Conservation (phyloP, 1,284 basidiomycete genomes). For the Moesziomyces globuligerus region DNA sequence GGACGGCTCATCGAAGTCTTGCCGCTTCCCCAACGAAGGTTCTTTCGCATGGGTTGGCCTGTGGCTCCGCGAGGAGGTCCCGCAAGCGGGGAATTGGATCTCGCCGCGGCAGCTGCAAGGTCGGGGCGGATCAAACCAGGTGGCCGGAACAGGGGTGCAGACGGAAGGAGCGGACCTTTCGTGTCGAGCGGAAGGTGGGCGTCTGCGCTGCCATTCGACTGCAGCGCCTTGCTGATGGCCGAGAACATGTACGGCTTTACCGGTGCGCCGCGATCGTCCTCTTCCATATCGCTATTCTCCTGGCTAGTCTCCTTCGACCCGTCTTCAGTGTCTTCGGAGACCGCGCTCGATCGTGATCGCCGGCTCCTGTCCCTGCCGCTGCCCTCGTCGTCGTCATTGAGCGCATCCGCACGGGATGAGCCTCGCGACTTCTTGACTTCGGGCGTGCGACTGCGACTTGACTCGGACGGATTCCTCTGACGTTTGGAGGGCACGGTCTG, state of each 20-base stretch:
- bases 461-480: constrained; percentile 28
- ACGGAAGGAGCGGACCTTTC: constrained; percentile 34
- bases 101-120: constrained; percentile 37
- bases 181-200: constrained; percentile 5
- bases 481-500: constrained; percentile 30
- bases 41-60: constrained; percentile 63
- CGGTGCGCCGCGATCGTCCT: constrained; percentile 22
- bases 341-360: constrained; percentile 28
- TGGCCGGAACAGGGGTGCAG: constrained; percentile 28
- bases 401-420: constrained; percentile 2
- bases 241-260: constrained; percentile 44
- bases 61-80: constrained; percentile 44
- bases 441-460: constrained; percentile 44
- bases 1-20: constrained; percentile 59
- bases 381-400: constrained; percentile 28
- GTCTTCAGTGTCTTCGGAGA: constrained; percentile 21
- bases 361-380: constrained; percentile 30
- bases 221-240: constrained; percentile 41
- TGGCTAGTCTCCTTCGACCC: constrained; percentile 26
- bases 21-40: constrained; percentile 64
- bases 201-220: constrained; percentile 27
- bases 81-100: constrained; percentile 47
- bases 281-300: constrained; percentile 35
- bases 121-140: constrained; percentile 29
- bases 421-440: constrained; percentile 40